A percentile compares a stretch with the other conserved stretches of the same genome.
phyloP scores from a whole-genome alignment of 1,284 basidiomycete genomes.

The Chalciporus sp. region DNA sequence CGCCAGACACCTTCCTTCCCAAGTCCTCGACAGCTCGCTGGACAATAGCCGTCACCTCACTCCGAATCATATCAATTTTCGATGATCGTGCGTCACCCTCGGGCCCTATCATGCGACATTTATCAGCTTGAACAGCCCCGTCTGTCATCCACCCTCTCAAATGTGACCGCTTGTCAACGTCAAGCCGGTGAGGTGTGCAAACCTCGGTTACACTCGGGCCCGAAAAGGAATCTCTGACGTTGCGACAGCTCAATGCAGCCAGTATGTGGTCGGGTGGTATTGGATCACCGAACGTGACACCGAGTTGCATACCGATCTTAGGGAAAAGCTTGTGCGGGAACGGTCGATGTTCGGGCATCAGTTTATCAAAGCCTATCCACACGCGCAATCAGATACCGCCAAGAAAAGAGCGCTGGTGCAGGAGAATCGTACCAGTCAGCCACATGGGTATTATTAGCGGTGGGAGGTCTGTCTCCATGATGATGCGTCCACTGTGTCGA shows the following conservation, averaged over 20 bases:
- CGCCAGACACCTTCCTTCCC: conserved; percentile 53
- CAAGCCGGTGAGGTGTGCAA: not conserved
- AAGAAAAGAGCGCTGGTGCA: not conserved
- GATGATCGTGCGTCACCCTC: conserved; percentile 1
- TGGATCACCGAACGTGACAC: conserved; percentile 74
- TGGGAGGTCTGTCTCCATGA: conserved; percentile 74
- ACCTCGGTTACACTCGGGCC: not conserved
- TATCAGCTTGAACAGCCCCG: conserved; percentile 3
- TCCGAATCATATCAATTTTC: conserved; percentile 45
- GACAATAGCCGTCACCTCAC: conserved; percentile 57
- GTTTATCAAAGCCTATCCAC: conserved; percentile 74
- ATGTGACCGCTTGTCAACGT: not conserved
- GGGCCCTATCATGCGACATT: not conserved
- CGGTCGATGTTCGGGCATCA: conserved; percentile 84
- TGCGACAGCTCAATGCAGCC: conserved; percentile 23
- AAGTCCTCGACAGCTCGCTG: conserved; percentile 63
- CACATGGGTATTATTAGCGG: conserved; percentile 95
- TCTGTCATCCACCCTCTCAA: conserved; percentile 15
- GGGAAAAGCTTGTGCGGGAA: conserved; percentile 77
- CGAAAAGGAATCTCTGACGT: not conserved
- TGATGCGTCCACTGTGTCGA: conserved; percentile 68
- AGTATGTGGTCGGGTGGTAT: conserved; percentile 48
- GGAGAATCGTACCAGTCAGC: conserved; percentile 65
- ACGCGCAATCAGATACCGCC: not conserved
- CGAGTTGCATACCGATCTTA: conserved; percentile 58